Evolutionary conservation across 2,329 filamentous ascomycete genomes (phyloP).

Genomic region (Xylaria sp.): DNA sequence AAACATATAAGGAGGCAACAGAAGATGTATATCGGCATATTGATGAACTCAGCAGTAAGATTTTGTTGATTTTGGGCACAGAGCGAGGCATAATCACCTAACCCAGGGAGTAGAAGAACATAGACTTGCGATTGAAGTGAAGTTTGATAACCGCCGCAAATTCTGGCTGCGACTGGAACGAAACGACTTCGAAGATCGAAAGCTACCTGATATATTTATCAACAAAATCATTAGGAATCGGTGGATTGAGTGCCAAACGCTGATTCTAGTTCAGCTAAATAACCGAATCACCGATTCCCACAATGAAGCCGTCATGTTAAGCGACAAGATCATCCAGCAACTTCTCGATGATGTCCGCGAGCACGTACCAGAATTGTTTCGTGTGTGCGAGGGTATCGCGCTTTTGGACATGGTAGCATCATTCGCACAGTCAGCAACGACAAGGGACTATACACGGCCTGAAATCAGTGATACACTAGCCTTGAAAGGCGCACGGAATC

Average conservation of each 20-base stretch:
- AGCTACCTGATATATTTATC: conserved; percentile 73
- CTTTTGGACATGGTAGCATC: conserved; percentile 84
- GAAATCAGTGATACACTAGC: conserved; percentile 72
- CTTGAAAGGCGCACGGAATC: conserved; percentile 77
- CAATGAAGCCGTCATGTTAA: conserved; percentile 82
- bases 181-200: conserved; percentile 64
- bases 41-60: conserved; percentile 66
- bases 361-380: conserved; percentile 77
- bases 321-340: conserved; percentile 74
- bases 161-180: conserved; percentile 76
- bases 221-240: conserved; percentile 76
- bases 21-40: conserved; percentile 77
- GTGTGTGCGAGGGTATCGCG: conserved; percentile 83
- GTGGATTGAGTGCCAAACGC: conserved; percentile 85
- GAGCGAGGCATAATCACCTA: conserved; percentile 1
- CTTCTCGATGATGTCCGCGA: conserved; percentile 75
- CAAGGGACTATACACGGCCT: conserved; percentile 65
- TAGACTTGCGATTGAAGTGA: conserved; percentile 67
- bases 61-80: neutral
- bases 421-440: conserved; percentile 76
- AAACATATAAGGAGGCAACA: conserved; percentile 88
- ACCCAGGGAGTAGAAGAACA: conserved; percentile 53
- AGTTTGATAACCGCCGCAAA: conserved; percentile 76
- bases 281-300: conserved; percentile 79
- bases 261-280: conserved; percentile 82